These are phyloP conservation scores for Pyrenula massariospora DNA, from an alignment of 495 filamentous ascomycete species.

Conservation along the genomic window DNA sequence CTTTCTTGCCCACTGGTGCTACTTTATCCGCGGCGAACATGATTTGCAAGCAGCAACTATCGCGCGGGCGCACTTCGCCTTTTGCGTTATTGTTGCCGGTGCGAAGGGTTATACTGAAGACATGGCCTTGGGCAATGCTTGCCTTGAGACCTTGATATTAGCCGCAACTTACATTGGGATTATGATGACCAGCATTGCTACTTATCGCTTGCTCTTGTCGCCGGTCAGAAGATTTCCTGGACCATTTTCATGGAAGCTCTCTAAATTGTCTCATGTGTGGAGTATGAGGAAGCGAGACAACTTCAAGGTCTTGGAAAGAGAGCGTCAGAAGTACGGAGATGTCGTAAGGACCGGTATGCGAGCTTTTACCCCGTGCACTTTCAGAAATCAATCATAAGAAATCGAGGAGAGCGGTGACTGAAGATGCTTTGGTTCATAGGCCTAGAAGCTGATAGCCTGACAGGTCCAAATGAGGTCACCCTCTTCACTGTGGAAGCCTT, in stretches of 20 bases:
- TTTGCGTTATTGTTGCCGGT: background rate
- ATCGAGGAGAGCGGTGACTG: background rate
- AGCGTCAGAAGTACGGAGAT: constrained; percentile 23
- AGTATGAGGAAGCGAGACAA: constrained; percentile 18
- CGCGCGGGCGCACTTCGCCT: background rate
- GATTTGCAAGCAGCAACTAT: constrained; percentile 5
- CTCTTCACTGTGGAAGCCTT: constrained; percentile 20
- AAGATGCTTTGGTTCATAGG: background rate
- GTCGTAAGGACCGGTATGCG: constrained; percentile 28
- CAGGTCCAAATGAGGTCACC: constrained; percentile 26
- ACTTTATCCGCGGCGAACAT: constrained; percentile 16
- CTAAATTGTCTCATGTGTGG: constrained; percentile 35
- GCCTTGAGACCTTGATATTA: constrained; percentile 8
- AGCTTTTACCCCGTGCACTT: background rate
- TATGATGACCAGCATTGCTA: constrained; percentile 30
- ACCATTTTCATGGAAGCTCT: constrained; percentile 22
- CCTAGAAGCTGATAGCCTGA: constrained; percentile 6
- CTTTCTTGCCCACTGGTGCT: constrained; percentile 6
- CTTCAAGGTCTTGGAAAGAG: constrained; percentile 15
- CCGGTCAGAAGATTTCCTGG: constrained; percentile 30
- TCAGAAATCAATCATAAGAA: background rate
- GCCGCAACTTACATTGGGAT: constrained; percentile 16
- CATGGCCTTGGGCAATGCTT: constrained; percentile 1
- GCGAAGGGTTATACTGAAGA: constrained; percentile 12
- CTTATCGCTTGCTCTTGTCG: constrained; percentile 32